Base-by-base conservation (phyloP, 1,139 yeast genomes). In the Yamadazyma aaseri region DNA sequence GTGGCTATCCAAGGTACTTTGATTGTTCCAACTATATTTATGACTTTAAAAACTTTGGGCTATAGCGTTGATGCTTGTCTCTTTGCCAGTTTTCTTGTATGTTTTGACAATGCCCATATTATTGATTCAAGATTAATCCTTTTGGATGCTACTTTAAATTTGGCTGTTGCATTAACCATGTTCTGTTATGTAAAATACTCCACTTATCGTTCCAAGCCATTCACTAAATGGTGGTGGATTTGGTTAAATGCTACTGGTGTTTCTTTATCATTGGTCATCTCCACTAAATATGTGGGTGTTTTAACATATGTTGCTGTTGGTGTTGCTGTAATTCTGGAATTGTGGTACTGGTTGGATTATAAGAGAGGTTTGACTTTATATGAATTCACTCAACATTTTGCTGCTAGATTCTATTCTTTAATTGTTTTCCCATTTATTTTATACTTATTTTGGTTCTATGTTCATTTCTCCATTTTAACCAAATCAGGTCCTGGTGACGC, bases 401-500 rank as follows among this genome's bases (percentile, higher is more conserved):
- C 73, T 23, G 90, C 95, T 3, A 76, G 98, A 53, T 66, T 83
- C 20, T 73, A 81, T 55, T 74, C 84, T 2, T 73, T 94, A 46
- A 76, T 92, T 41, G 68, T 86, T 10, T 61, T 89, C 20, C 99
- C 99, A 20, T 86, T 92, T 55, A 46, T 76, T 26, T 73, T 92
- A 48, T 94, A 86, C 58, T 69, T 94, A 52, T 83, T 80, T 53
- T 94, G 98, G 97, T 94, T 94, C 65, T 87, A 81, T 62, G 73
- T 90, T 38, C 99, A 94, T 60, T 92, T 94, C 60, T 73, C 79
- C 25, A 72, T 92, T 28, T 76, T 94, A 50, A 74, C 63, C 41
- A 81, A 77, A 49, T 89, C 97, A 1, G 99, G 99, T 21, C 94
- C 97, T 5, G 99, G 99, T 41, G 97, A 94, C 59, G 69, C 72